A percentile compares a stretch with the other conserved stretches of the same genome.
Conservation (phyloP, 2,329 filamentous ascomycete genomes). For the Ophiostoma australiae region DNA sequence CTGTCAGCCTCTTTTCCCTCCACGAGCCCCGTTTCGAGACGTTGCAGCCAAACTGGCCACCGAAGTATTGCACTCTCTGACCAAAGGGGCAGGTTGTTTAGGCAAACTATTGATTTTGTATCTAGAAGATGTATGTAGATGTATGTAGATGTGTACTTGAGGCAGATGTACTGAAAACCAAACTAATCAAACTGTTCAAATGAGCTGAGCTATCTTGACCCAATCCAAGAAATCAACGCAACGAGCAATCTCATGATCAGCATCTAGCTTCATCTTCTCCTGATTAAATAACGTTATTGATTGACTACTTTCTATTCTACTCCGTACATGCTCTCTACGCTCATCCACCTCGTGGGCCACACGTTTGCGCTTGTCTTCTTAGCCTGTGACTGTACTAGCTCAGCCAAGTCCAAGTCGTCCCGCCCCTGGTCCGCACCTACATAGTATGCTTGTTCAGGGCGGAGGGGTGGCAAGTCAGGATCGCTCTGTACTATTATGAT, state of each 20-base stretch:
- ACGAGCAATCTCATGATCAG: neutral
- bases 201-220: neutral
- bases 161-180: neutral
- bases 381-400: neutral
- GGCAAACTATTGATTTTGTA: neutral
- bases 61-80: neutral
- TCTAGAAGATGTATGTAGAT: neutral
- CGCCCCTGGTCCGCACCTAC: neutral
- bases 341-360: neutral
- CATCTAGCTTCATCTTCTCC: neutral
- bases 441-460: neutral
- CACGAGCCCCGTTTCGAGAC: neutral
- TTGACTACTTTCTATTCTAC: neutral
- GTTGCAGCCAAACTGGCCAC: neutral
- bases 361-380: neutral
- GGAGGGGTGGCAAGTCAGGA: conserved; percentile 2
- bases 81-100: neutral
- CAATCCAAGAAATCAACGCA: too few relatives aligned
- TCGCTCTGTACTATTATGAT: neutral
- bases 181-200: neutral
- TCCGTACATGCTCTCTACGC: neutral
- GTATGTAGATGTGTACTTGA: neutral
- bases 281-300: neutral
- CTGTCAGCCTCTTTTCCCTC: neutral
- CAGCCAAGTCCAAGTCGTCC: neutral